These are phyloP conservation scores for Coprinellus micaceus DNA, from an alignment of 768 basidiomycete species.

Conservation along the genomic window DNA sequence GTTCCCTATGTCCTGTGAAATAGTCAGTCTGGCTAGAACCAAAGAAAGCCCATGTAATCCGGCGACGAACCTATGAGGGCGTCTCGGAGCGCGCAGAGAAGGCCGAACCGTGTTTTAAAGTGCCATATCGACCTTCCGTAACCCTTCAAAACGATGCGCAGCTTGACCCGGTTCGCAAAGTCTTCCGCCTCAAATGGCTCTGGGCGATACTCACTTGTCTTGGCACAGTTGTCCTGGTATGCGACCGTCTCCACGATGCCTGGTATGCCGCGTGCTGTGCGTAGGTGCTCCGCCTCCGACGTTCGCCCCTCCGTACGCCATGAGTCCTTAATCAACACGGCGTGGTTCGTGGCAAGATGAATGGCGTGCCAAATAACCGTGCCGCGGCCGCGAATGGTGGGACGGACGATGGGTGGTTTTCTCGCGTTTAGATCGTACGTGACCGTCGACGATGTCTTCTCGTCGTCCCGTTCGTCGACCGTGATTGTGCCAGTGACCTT, in stretches of 20 bases:
- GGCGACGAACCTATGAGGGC: background rate
- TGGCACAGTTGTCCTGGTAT: background rate
- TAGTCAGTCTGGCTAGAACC: background rate
- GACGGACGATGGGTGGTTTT: background rate
- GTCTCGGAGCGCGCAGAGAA: background rate
- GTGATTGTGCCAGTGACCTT: background rate
- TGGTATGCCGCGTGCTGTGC: background rate
- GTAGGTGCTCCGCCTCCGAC: background rate
- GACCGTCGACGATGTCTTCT: background rate
- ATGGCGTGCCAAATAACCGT: background rate
- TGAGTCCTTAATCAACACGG: background rate
- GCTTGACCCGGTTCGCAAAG: background rate
- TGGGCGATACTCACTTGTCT: background rate
- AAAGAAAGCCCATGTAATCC: constrained; percentile 1
- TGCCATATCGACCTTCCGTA: background rate
- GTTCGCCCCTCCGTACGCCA: background rate
- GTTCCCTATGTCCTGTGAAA: background rate
- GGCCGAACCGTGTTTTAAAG: background rate
- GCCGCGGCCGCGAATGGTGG: background rate
- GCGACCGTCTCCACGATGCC: background rate
- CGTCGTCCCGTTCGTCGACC: background rate
- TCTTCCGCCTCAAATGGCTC: no score
- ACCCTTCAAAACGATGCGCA: background rate
- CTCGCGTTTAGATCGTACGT: background rate
- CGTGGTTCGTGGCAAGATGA: background rate